Percentiles rank a stretch among this genome's conserved stretches.
These are phyloP conservation scores for Mycena haematopus DNA, from an alignment of 768 basidiomycete genomes.

Conservation along the genomic window DNA sequence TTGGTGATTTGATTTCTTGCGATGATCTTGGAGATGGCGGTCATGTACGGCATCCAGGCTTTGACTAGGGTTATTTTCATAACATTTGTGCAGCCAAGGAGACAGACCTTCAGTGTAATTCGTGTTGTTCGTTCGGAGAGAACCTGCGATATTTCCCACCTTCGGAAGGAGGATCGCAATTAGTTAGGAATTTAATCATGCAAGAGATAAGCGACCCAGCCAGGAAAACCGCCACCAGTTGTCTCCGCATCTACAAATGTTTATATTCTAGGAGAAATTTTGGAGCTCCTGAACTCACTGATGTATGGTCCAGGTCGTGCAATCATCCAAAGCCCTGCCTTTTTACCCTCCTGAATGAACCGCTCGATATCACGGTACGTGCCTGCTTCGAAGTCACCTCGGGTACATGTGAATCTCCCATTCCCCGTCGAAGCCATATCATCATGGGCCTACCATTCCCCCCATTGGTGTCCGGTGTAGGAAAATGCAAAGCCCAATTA, in stretches of 20 bases:
- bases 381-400: conserved; percentile 50
- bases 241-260: conserved; percentile 51
- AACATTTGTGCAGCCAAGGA: background rate
- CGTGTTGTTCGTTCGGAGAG: conserved; percentile 51
- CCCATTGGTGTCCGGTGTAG: conserved; percentile 50
- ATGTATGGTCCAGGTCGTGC: conserved; percentile 63
- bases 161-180: no score
- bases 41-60: conserved; percentile 66
- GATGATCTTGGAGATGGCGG: conserved; percentile 53
- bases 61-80: background rate
- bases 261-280: background rate
- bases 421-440: background rate
- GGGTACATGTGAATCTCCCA: background rate
- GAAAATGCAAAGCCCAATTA: conserved; percentile 64
- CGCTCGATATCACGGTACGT: conserved; percentile 59
- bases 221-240: conserved; percentile 63
- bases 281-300: conserved; percentile 39
- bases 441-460: conserved; percentile 43
- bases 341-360: conserved; percentile 58
- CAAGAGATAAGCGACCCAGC: conserved; percentile 41
- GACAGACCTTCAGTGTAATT: conserved; percentile 50
- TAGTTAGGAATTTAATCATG: no score
- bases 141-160: conserved; percentile 52
- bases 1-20: conserved; percentile 63
- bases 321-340: conserved; percentile 62